Base-by-base conservation (phyloP, 1,139 yeast genomes). In the Yamadazyma taylorii region DNA sequence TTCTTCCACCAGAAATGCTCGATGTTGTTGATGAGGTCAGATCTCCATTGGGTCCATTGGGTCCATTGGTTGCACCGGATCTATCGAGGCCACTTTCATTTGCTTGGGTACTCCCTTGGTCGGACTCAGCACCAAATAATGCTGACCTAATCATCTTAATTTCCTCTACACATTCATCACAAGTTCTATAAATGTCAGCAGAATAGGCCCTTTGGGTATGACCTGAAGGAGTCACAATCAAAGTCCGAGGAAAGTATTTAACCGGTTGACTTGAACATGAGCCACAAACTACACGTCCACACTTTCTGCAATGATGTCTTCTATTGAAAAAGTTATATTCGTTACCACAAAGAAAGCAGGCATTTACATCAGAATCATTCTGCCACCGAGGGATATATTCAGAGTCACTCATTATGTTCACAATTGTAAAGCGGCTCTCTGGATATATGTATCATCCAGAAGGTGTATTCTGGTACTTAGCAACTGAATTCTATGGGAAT, bases 301-400 rank as follows among this genome's bases (percentile, higher is more conserved):
- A 85, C 56, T 82, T 77, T 55, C 95, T 70, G 58, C 99, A 92
- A 61, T 92, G 98, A 61, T 94, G 98, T 45, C 94, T 76, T 40
- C 98, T 74, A 54, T 73, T 77, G 56, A 86, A 78, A 45, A 90
- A 66, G 1, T 84, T 70, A 61, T 84, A 92, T 27, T 52, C 48
- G 1, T 59, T 46, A 24, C 64, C 59, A 58, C 98, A 92, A 10
- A 81, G 58, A 24, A 73, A 70, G 55, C 98, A 92, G n/a, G 58
- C 56, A 0, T 52, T 35, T 2, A 69, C 85, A 5, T 69, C 79
- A 5, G 67, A 70, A 58, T 92, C 97, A 1, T 81, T 75, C 58
- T 90, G 95, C 98, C 98, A 92, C 52, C 19, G n/a, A 19, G 48
- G 47, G 14, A 24, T 24, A 12, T 25, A 29, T 4, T 35, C 37